phyloP scores from a whole-genome alignment of 345 rosid genomes.

The Diplotaxis tenuifolia region DNA sequence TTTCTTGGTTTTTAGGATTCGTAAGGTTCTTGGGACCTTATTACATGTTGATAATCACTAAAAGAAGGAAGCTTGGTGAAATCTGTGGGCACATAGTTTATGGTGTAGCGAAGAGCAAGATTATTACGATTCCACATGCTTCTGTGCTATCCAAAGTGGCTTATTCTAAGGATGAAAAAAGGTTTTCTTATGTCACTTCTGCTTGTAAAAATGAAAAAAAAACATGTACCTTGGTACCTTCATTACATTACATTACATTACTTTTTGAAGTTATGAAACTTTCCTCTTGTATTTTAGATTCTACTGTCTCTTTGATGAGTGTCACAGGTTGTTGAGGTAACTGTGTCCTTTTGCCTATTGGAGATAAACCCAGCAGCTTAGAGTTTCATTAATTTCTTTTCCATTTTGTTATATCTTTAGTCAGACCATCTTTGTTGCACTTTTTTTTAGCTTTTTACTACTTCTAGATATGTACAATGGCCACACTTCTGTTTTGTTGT shows the following conservation, averaged over 20 bases:
- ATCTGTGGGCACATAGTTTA: conserved; percentile 77
- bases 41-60: conserved; percentile 87
- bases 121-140: conserved; percentile 67
- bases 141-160: conserved; percentile 72
- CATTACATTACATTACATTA: conserved; percentile 38
- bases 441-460: conserved; percentile 42
- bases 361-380: conserved; percentile 27
- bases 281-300: conserved; percentile 51
- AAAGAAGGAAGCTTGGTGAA: conserved; percentile 82
- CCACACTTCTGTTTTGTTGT: conserved; percentile 58
- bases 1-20: conserved; percentile 57
- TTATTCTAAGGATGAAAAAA: conserved; percentile 93
- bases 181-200: conserved; percentile 93
- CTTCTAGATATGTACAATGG: conserved; percentile 55
- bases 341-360: conserved; percentile 14
- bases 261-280: conserved; percentile 22
- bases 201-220: conserved; percentile 74
- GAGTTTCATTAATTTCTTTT: conserved; percentile 29
- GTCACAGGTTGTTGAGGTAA: conserved; percentile 49
- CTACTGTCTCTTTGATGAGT: conserved; percentile 39
- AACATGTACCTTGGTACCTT: conserved; percentile 54
- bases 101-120: conserved; percentile 65
- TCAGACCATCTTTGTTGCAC: conserved; percentile 39
- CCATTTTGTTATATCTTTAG: conserved; percentile 28
- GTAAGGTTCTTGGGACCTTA: conserved; percentile 89